Conservation (phyloP, 805 yeast genomes). For the Candida berthetii region DNA sequence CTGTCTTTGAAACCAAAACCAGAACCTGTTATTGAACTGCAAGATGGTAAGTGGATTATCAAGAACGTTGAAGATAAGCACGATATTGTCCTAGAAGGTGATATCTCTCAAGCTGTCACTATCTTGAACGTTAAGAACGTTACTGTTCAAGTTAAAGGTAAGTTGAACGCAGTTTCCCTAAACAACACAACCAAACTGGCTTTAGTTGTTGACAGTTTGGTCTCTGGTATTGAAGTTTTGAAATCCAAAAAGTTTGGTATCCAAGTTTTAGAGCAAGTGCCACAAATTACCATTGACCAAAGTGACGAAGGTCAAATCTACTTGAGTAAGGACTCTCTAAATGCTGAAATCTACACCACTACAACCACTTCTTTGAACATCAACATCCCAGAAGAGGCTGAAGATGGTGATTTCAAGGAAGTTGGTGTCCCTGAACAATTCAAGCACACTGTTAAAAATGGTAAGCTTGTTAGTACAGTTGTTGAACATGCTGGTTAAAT, state of each 20-base stretch:
- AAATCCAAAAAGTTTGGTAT: slow-evolving; percentile 76
- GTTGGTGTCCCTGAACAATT: slow-evolving; percentile 89
- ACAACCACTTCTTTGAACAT: slow-evolving; percentile 82
- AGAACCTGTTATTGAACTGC: slow-evolving; percentile 65
- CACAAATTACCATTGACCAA: slow-evolving; percentile 83
- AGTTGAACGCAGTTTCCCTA: slow-evolving; percentile 82
- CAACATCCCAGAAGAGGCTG: slow-evolving; percentile 68
- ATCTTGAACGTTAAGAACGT: slow-evolving; percentile 74
- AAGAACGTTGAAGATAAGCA: slow-evolving; percentile 66
- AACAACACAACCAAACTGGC: slow-evolving; percentile 69
- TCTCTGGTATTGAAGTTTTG: slow-evolving; percentile 84
- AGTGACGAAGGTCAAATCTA: slow-evolving; percentile 82
- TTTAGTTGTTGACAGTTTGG: slow-evolving; percentile 74
- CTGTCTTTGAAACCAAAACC: slow-evolving; percentile 45
- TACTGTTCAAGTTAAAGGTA: slow-evolving; percentile 82
- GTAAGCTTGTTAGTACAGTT: slow-evolving; percentile 60
- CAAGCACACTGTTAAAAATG: slow-evolving; percentile 59
- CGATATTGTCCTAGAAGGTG: slow-evolving; percentile 68
- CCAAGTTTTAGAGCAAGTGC: slow-evolving; percentile 78
- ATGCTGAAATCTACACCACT: slow-evolving; percentile 75
- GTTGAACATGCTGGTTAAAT: slow-evolving; percentile 74
- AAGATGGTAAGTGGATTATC: slow-evolving; percentile 85
- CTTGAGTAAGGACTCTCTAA: slow-evolving; percentile 64
- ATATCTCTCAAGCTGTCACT: slow-evolving; percentile 82
- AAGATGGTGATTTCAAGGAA: slow-evolving; percentile 70